phyloP scores from a whole-genome alignment of 352 stramenopile species.

The Phytophthora syringae region DNA sequence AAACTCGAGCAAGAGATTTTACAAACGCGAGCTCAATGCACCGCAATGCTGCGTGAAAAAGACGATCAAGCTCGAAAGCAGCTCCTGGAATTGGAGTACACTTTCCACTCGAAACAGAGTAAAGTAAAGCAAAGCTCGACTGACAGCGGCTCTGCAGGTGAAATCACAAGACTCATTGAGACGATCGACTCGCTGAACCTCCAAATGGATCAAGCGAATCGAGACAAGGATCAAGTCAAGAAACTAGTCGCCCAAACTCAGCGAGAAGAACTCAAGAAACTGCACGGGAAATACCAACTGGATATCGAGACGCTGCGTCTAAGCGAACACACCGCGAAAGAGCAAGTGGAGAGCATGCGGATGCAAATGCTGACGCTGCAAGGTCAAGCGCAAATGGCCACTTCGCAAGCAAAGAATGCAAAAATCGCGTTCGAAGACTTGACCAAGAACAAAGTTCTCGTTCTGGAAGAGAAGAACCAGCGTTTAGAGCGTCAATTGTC shows the following conservation, averaged over 20 bases:
- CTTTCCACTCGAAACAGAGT: conserved; percentile 46
- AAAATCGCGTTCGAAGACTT: conserved; percentile 61
- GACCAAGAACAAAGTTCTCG: conserved; percentile 49
- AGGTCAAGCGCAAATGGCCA: conserved; percentile 58
- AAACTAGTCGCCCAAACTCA: conserved; percentile 48
- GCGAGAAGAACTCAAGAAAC: conserved; percentile 60
- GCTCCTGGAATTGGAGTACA: conserved; percentile 56
- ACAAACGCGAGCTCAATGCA: conserved; percentile 46
- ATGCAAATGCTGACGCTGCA: conserved; percentile 59
- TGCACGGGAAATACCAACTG: conserved; percentile 69
- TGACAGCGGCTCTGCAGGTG: conserved; percentile 32
- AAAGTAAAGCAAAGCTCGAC: conserved; percentile 20
- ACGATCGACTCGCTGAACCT: conserved; percentile 71
- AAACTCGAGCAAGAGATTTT: conserved; percentile 58
- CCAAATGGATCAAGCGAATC: conserved; percentile 60
- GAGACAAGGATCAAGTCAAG: conserved; percentile 44
- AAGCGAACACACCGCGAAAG: conserved; percentile 65
- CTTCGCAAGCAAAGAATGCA: conserved; percentile 57
- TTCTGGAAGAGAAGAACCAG: conserved; percentile 72
- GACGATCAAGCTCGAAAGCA: conserved; percentile 65
- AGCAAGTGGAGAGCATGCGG: conserved; percentile 52
- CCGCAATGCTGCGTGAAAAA: conserved; percentile 54
- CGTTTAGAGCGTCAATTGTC: conserved; percentile 61
- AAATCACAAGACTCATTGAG: conserved; percentile 69
- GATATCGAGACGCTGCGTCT: conserved; percentile 75